Percentiles rank a stretch among this genome's conserved stretches.
Evolutionary conservation across 352 stramenopile species (phyloP).

Genomic region (Blastocystis sp.): DNA sequence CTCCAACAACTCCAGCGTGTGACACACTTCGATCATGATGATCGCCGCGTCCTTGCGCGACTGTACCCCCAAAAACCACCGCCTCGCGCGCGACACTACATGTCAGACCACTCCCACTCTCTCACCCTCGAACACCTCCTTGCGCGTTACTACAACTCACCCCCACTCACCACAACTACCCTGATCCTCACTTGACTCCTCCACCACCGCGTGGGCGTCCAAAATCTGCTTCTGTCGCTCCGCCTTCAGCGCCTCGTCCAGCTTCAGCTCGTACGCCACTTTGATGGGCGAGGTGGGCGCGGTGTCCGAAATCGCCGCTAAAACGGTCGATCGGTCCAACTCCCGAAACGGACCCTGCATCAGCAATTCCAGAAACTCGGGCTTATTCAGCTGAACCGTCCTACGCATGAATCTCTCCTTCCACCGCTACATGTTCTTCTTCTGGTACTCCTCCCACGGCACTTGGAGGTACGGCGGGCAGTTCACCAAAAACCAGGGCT

Average conservation of each 20-base stretch:
- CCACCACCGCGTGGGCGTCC: not conserved
- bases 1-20: conserved; percentile 91
- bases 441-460: conserved; percentile 79
- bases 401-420: conserved; percentile 78
- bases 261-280: conserved; percentile 75
- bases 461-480: conserved; percentile 92
- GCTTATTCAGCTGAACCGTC: conserved; percentile 73
- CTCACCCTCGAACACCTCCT: not conserved
- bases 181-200: not conserved
- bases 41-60: conserved; percentile 98
- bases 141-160: not conserved
- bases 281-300: conserved; percentile 69
- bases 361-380: conserved; percentile 72
- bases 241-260: conserved; percentile 73
- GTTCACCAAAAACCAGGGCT: conserved; percentile 97
- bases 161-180: not conserved
- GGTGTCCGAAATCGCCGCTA: conserved; percentile 71
- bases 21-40: conserved; percentile 99
- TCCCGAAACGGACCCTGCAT: conserved; percentile 68
- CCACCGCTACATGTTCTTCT: conserved; percentile 76
- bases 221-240: conserved; percentile 71
- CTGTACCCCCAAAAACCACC: conserved; percentile 99
- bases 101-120: not conserved
- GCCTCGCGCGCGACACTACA: conserved; percentile 77
- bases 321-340: conserved; percentile 54